A percentile compares a stretch with the other conserved stretches of the same genome.
Evolutionary conservation across 1,139 yeast genomes (phyloP).

Genomic region (Chernovozyma aurita): DNA sequence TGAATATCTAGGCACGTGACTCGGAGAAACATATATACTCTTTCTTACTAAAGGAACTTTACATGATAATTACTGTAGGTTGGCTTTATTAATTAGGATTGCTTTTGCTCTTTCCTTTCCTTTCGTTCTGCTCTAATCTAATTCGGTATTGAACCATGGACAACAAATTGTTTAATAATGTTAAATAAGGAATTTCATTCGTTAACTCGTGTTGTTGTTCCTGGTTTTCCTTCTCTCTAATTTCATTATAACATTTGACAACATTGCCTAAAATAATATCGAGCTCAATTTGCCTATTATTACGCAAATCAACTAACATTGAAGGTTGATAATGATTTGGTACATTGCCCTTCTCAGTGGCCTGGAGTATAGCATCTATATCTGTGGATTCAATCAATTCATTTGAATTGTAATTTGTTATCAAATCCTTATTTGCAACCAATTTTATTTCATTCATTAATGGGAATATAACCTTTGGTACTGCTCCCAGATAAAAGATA

Average conservation of each 20-base stretch:
- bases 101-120: too few relatives aligned
- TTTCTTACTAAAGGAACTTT: too few relatives aligned
- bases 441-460: constrained; percentile 21
- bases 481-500: constrained; percentile 7
- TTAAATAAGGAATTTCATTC: constrained; percentile 17
- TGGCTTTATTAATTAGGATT: too few relatives aligned
- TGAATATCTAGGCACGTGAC: too few relatives aligned
- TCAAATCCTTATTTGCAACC: constrained; percentile 22
- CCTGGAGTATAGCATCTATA: constrained; percentile 13
- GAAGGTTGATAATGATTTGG: constrained; percentile 25
- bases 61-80: too few relatives aligned
- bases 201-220: constrained; percentile 9
- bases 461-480: constrained; percentile 14
- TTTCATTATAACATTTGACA: constrained; percentile 12
- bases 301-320: constrained; percentile 32
- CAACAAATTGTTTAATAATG: constrained; percentile 31
- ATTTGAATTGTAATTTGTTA: constrained; percentile 9
- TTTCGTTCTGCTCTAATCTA: constrained; percentile 3
- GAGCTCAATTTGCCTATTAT: constrained; percentile 27
- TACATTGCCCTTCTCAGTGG: constrained; percentile 17
- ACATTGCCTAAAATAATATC: constrained; percentile 28
- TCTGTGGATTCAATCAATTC: constrained; percentile 14
- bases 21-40: too few relatives aligned
- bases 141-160: constrained; percentile 31
- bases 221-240: constrained; percentile 8